phyloP scores from a whole-genome alignment of 2,329 filamentous ascomycete genomes.

The Podosphaera aphanis region DNA sequence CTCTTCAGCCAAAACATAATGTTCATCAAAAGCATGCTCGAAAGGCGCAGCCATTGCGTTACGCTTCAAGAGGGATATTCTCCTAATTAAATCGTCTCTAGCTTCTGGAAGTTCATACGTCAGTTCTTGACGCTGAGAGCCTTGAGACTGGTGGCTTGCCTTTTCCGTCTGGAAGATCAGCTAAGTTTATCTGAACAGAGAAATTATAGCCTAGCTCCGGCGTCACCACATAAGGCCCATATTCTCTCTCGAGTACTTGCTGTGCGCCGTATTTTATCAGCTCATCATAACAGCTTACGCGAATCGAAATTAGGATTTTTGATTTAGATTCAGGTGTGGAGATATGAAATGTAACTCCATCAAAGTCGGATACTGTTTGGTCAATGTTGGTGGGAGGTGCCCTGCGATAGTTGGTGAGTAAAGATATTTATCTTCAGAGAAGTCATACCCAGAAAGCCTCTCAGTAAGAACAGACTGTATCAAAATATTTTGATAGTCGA shows the following conservation, averaged over 20 bases:
- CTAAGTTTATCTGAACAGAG: conserved; percentile 72
- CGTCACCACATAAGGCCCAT: conserved; percentile 69
- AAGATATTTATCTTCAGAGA: not conserved
- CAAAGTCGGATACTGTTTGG: conserved; percentile 96
- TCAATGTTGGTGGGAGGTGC: conserved; percentile 74
- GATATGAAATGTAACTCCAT: conserved; percentile 95
- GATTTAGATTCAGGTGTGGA: conserved; percentile 86
- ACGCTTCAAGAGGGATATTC: conserved; percentile 80
- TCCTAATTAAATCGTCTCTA: conserved; percentile 63
- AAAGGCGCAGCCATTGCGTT: conserved; percentile 98
- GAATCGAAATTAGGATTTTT: conserved; percentile 82
- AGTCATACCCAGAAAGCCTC: conserved; percentile 35
- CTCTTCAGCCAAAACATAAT: conserved; percentile 65
- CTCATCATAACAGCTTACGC: conserved; percentile 86
- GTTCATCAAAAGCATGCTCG: conserved; percentile 86
- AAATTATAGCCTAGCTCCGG: conserved; percentile 91
- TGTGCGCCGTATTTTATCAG: conserved; percentile 83
- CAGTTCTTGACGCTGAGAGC: conserved; percentile 1
- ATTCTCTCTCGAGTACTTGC: conserved; percentile 78
- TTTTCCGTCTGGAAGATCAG: conserved; percentile 61
- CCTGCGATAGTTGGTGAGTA: conserved; percentile 24
- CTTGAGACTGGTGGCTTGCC: conserved; percentile 21
- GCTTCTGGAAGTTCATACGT: conserved; percentile 30
- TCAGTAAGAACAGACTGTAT: conserved; percentile 92
- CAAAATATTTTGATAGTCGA: conserved; percentile 97